These are phyloP conservation scores for Phytophthora ramorum DNA, from an alignment of 352 stramenopile genomes.

Conservation along the genomic window DNA sequence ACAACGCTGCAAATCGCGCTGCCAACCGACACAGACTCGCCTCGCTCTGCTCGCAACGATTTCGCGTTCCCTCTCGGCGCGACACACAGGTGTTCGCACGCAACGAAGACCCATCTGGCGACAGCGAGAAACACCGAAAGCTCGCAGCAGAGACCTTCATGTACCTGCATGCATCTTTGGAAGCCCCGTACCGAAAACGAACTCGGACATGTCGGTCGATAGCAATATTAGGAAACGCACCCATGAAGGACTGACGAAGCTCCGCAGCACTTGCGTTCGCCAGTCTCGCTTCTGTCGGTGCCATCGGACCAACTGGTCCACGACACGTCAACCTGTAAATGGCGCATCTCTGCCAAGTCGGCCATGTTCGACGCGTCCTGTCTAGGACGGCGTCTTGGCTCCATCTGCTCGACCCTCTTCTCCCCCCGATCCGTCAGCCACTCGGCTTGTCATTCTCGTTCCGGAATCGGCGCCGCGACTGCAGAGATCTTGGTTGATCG, in stretches of 20 bases:
- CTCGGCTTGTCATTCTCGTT: slow-evolving; percentile 25
- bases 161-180: not conserved
- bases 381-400: slow-evolving; percentile 11
- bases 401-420: slow-evolving; percentile 15
- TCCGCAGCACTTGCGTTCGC: slow-evolving; percentile 11
- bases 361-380: slow-evolving; percentile 9
- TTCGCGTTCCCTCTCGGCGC: slow-evolving; percentile 27
- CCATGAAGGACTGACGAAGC: slow-evolving; percentile 14
- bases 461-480: slow-evolving; percentile 19
- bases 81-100: slow-evolving; percentile 5
- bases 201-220: slow-evolving; percentile 1
- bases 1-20: slow-evolving; percentile 30
- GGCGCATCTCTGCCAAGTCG: slow-evolving; percentile 26
- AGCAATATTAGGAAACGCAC: slow-evolving; percentile 5
- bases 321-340: slow-evolving; percentile 27
- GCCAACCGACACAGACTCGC: slow-evolving; percentile 7
- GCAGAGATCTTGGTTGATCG: slow-evolving; percentile 8
- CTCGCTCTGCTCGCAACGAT: slow-evolving; percentile 15
- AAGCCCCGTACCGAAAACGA: not conserved
- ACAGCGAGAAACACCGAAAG: slow-evolving; percentile 18
- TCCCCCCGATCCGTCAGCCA: slow-evolving; percentile 22
- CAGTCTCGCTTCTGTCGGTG: slow-evolving; percentile 30
- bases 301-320: slow-evolving; percentile 31
- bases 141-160: not conserved
- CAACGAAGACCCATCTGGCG: slow-evolving; percentile 5